Evolutionary conservation across 2,329 filamentous ascomycete genomes (phyloP).

Genomic region (Fusarium napiforme): DNA sequence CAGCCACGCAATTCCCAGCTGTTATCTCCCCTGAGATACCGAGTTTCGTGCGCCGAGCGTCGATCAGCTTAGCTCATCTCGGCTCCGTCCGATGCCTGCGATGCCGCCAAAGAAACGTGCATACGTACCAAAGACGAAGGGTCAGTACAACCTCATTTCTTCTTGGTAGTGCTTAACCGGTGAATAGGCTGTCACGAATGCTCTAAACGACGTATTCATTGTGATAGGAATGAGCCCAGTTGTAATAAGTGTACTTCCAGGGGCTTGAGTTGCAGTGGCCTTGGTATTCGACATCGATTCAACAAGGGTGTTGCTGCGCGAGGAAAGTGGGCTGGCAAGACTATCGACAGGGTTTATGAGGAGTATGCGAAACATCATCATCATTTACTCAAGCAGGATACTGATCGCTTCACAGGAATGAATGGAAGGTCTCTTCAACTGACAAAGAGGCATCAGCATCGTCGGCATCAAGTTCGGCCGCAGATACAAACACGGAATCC

Average conservation of each 20-base stretch:
- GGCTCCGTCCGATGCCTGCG: background rate
- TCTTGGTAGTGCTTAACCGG: accelerated
- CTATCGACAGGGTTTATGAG: slow-evolving; percentile 38
- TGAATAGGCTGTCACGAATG: slow-evolving; percentile 39
- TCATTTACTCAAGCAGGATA: accelerated
- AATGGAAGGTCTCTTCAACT: background rate
- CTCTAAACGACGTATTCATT: slow-evolving; percentile 41
- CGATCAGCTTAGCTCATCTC: slow-evolving; percentile 7
- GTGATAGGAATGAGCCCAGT: slow-evolving; percentile 36
- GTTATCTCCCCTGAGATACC: background rate
- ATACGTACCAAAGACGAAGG: slow-evolving; percentile 43
- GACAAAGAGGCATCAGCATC: background rate
- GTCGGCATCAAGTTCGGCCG: background rate
- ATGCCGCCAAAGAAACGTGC: slow-evolving; percentile 43
- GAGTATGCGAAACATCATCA: background rate
- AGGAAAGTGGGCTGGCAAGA: slow-evolving; percentile 44
- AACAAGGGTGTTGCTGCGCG: slow-evolving; percentile 42
- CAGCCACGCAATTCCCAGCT: background rate
- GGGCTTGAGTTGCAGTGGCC: slow-evolving; percentile 39
- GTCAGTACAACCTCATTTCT: slow-evolving; percentile 4
- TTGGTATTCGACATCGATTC: slow-evolving; percentile 42
- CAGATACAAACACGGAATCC: background rate
- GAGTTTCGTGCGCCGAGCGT: background rate
- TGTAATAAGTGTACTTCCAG: slow-evolving; percentile 38
- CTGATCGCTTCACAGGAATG: background rate